phyloP scores from a whole-genome alignment of 2,329 filamentous ascomycete genomes.

The Botryotinia convoluta region DNA sequence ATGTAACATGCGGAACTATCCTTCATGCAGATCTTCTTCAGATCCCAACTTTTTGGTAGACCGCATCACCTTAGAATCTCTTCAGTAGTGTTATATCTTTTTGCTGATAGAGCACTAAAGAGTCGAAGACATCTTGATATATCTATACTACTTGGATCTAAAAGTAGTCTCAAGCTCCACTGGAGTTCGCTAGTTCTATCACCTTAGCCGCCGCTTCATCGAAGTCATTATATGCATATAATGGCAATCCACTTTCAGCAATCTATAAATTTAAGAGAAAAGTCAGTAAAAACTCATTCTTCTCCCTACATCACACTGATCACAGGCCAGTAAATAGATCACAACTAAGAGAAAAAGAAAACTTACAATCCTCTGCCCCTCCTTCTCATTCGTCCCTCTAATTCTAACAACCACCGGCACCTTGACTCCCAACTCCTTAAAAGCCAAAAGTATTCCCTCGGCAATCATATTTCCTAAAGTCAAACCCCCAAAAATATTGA shows the following conservation, averaged over 20 bases:
- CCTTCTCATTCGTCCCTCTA: conserved; percentile 70
- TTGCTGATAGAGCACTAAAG: background rate
- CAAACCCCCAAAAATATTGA: conserved; percentile 66
- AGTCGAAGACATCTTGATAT: no score
- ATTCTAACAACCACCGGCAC: conserved; percentile 76
- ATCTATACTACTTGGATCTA: background rate
- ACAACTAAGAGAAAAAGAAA: background rate
- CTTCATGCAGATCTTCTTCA: background rate
- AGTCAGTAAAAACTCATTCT: background rate
- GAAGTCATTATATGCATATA: conserved; percentile 73
- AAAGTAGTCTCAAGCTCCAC: background rate
- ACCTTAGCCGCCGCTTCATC: conserved; percentile 69
- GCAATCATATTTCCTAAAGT: conserved; percentile 77
- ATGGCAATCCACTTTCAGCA: conserved; percentile 61
- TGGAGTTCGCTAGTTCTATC: conserved; percentile 52
- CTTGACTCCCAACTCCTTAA: conserved; percentile 62
- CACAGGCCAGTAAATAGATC: background rate
- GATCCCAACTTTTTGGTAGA: background rate
- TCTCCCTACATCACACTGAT: no score
- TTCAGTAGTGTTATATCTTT: background rate
- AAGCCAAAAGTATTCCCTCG: conserved; percentile 68
- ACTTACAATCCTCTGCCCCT: conserved; percentile 62
- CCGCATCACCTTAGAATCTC: background rate
- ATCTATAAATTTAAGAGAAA: conserved; percentile 44
- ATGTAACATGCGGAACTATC: background rate